Evolutionary conservation across 345 rosid species (phyloP).

Genomic region (Salix suchowensis): DNA sequence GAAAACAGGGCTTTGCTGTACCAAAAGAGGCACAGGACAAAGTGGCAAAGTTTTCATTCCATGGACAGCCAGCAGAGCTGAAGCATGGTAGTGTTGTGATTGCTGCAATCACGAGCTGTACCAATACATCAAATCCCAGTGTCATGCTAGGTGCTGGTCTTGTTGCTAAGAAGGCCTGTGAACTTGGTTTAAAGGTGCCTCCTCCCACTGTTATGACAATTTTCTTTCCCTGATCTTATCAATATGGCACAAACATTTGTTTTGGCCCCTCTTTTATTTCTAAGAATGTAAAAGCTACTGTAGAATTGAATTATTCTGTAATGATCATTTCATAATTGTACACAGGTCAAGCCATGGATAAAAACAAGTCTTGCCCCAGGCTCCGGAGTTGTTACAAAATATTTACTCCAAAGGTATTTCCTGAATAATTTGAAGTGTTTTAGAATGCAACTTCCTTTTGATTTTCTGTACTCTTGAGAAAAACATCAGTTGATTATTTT

Average conservation of each 20-base stretch:
- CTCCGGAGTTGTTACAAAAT: conserved; percentile 96
- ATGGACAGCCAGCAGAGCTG: conserved; percentile 47
- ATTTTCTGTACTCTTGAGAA: neutral
- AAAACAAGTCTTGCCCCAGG: conserved; percentile 99
- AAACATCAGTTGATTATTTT: neutral
- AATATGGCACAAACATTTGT: neutral
- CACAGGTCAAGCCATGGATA: conserved; percentile 90
- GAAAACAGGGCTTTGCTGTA: conserved; percentile 71
- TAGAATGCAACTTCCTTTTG: neutral
- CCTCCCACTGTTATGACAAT: too few relatives aligned
- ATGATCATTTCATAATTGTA: neutral
- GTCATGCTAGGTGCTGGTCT: conserved; percentile 36
- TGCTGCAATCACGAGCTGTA: conserved; percentile 35
- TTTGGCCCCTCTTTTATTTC: neutral
- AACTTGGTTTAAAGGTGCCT: conserved; percentile 61
- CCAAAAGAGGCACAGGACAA: conserved; percentile 80
- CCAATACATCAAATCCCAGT: conserved; percentile 32
- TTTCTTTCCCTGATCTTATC: too few relatives aligned
- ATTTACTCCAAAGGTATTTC: conserved; percentile 61
- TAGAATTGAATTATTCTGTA: too few relatives aligned
- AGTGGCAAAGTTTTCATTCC: conserved; percentile 73
- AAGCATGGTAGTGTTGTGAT: conserved; percentile 29
- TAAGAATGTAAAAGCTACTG: too few relatives aligned
- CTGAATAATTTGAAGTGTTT: neutral
- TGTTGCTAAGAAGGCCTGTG: conserved; percentile 60